Conservation (phyloP, 2,329 filamentous ascomycete species). For the Nothophoma quercina region DNA sequence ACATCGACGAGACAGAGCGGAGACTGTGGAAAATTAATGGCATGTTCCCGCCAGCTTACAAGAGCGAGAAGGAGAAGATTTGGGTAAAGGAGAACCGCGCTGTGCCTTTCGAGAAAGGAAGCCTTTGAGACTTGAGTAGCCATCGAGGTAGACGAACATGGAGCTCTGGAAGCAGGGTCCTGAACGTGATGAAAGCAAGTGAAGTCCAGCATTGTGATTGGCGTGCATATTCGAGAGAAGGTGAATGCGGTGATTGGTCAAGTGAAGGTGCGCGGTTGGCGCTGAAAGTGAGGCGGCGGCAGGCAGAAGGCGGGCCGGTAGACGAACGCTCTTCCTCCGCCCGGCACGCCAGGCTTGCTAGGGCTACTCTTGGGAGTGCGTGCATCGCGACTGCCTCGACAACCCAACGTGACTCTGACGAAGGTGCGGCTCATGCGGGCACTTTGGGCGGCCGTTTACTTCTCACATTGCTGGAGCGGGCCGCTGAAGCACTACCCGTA, state of each 20-base stretch:
- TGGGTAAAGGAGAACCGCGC: slow-evolving; percentile 39
- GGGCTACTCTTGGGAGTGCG: slow-evolving; percentile 12
- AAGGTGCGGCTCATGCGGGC: slow-evolving; percentile 30
- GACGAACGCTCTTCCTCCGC: background rate
- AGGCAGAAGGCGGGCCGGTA: slow-evolving; percentile 5
- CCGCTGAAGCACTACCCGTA: no score
- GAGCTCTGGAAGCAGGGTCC: background rate
- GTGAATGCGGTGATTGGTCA: slow-evolving; percentile 7
- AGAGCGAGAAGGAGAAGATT: slow-evolving; percentile 41
- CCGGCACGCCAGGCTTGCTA: slow-evolving; percentile 8
- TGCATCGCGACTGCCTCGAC: slow-evolving; percentile 25
- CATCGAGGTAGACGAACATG: background rate
- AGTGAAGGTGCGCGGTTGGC: slow-evolving; percentile 9
- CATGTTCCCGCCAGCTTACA: slow-evolving; percentile 44
- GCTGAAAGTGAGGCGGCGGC: slow-evolving; percentile 13
- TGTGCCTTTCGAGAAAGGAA: background rate
- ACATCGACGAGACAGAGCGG: slow-evolving; percentile 54
- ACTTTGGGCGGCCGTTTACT: slow-evolving; percentile 20
- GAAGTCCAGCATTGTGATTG: slow-evolving; percentile 9
- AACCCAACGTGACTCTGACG: slow-evolving; percentile 22
- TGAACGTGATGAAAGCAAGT: background rate
- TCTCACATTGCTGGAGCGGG: slow-evolving; percentile 23
- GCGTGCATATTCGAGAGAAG: slow-evolving; percentile 7
- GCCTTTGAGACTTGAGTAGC: background rate
- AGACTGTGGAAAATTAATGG: slow-evolving; percentile 56